A percentile compares a stretch with the other conserved stretches of the same genome.
These are phyloP conservation scores for Extremus antarcticus DNA, from an alignment of 495 filamentous ascomycete species.

Conservation along the genomic window DNA sequence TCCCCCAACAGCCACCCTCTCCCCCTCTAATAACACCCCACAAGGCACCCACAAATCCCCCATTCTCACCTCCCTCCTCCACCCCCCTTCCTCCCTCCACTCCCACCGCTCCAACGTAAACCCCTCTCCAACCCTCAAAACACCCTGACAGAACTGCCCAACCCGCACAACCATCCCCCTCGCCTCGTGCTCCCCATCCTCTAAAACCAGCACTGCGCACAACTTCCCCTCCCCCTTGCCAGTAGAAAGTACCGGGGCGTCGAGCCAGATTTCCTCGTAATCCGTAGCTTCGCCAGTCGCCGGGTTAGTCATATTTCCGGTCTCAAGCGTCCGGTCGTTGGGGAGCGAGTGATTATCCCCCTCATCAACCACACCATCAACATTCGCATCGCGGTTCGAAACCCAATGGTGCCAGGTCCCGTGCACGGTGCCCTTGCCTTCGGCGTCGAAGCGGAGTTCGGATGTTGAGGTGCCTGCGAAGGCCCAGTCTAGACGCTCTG, in stretches of 20 bases:
- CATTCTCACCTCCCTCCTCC: conserved; percentile 12
- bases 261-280: conserved; percentile 46
- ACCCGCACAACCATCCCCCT: conserved; percentile 39
- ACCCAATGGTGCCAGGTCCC: conserved; percentile 45
- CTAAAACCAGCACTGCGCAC: conserved; percentile 8
- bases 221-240: conserved; percentile 10
- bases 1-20: conserved; percentile 2
- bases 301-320: conserved; percentile 39
- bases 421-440: conserved; percentile 13
- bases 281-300: conserved; percentile 30
- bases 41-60: conserved; percentile 15
- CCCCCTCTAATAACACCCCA: conserved; percentile 3
- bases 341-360: conserved; percentile 38
- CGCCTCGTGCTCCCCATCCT: conserved; percentile 20
- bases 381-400: conserved; percentile 31
- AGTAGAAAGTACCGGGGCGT: conserved; percentile 12
- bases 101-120: conserved; percentile 38
- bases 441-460: background rate
- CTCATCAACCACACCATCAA: conserved; percentile 34
- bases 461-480: conserved; percentile 40
- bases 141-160: conserved; percentile 38
- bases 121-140: conserved; percentile 31
- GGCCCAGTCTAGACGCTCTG: conserved; percentile 35
- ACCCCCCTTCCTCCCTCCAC: conserved; percentile 10
- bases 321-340: conserved; percentile 39